phyloP scores from a whole-genome alignment of 306 rosid genomes.

The Ormosia emarginata region DNA sequence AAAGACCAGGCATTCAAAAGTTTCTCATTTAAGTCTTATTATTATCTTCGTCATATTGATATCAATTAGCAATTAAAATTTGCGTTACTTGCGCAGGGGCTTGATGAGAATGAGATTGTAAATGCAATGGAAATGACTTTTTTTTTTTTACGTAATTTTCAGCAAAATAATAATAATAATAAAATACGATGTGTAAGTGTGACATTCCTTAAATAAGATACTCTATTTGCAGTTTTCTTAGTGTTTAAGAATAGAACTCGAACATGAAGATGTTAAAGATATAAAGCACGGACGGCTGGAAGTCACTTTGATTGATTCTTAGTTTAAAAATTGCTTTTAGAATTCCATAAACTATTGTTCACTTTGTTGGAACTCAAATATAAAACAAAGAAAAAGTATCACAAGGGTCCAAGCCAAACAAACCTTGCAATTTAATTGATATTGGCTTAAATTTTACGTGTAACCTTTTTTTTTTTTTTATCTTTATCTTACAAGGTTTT shows the following conservation, averaged over 20 bases:
- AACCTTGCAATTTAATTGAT: no score
- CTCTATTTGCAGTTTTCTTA: background rate
- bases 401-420: background rate
- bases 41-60: background rate
- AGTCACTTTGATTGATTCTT: background rate
- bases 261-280: background rate
- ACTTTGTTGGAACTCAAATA: background rate
- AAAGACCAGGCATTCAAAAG: no score
- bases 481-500: no score
- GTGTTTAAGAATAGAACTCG: slow-evolving; percentile 9
- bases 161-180: background rate
- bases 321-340: background rate
- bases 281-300: background rate
- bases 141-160: background rate
- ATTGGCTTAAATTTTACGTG: background rate
- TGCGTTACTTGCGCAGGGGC: background rate
- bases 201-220: background rate
- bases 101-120: background rate
- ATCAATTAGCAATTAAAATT: background rate
- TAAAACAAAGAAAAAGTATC: background rate
- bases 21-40: no score
- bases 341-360: background rate
- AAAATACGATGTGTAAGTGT: background rate
- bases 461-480: no score
- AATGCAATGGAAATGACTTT: background rate